Base-by-base conservation (phyloP, 2,329 filamentous ascomycete genomes). In the Verruconis gallopava region DNA sequence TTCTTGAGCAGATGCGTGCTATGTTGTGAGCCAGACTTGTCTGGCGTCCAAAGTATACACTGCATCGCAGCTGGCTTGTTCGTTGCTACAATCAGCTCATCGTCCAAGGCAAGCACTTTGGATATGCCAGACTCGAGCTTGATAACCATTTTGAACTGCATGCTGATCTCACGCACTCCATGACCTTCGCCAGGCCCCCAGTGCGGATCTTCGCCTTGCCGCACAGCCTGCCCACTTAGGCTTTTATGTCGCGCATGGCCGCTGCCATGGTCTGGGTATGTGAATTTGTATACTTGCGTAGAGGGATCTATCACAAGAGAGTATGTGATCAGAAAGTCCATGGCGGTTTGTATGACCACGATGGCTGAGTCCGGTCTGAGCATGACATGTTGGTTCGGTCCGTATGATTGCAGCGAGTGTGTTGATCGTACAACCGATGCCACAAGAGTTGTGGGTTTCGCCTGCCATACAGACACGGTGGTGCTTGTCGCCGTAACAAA, bases 131-230 rank as follows among this genome's bases (percentile, higher is more conserved):
- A 91, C 61, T 98, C 91, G 14, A 98, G 85, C 57, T 93, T 93
- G 55, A 98, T 96, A 12, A 94, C 89, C 83, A 95, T 94, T 44
- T 89, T 77, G 61, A 98, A 98, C 9, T 85, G 81, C 38, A 98
- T 72, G 52, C 81, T 93, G 43, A 93, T 77, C 61, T 98, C 91
- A 41, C 77, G 75, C 39, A 94, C 79, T 3, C 85, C 85, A 38
- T 73, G 73, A 6, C 83, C 83, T 58, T 95, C 91, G 22, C 88
- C 88, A 2, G 82, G 76, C 0, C 84, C 84, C 60, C 55, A 56
- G 42, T 62, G 61, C n/a, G 52, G 51, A 33, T 62, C 59, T 9
- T 38, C 28, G 15, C 37, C 35, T 15, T 32, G 21, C 17, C 22
- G 43, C 11, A 44, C 6, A 15, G 37, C 58, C 49, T 56, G 60